Base-by-base conservation (phyloP, 768 basidiomycete genomes). In the Rhizopogon vulgaris region DNA sequence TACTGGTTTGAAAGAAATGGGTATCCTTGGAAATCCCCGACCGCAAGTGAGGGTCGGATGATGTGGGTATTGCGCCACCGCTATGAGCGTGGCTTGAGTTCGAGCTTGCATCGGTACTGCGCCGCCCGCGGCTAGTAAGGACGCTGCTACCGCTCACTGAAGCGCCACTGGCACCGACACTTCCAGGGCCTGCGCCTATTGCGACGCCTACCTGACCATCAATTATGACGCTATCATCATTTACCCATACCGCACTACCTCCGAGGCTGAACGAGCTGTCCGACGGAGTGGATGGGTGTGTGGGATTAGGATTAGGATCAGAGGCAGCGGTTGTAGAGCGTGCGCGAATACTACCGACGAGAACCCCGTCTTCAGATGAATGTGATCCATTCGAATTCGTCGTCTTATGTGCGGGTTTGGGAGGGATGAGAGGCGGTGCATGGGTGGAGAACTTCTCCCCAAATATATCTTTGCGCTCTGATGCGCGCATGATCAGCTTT, bases 381-480 rank as follows among this genome's bases (percentile, higher is more conserved):
- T 81, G 77, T 3, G 87, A 88, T 18, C 79, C 84, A 6, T 69
- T 70, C 8, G 84, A 84, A 41, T 78, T 73, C 10, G 75, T 78
- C 2, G 78, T 64, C 49, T 64, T 68, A 58, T 68, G 74, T 53
- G 74, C 77, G 52, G 75, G 76, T 51, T 59, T 65, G 27, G 57
- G 56, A 11, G 38, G 56, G 17, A 60, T 61, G 62, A 55, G 60
- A 27, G 54, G 53, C 22, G 45, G 41, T 24, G 15, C 52, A 38
- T 43, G 46, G 28, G 49, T 57, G 15, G 75, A 59, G 67, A 92
- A 90, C 67, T 89, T 90, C 60, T 97, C 94, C 17, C 83, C 73
- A 63, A 98, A 94, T 40, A 96, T 78, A 64, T 97, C 94, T 65
- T 90, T 93, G 30, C 93, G 80, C 54, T 98, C 94, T 12, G 88